phyloP scores from a whole-genome alignment of 163 green algal species.

The Scenedesmus sp. region DNA sequence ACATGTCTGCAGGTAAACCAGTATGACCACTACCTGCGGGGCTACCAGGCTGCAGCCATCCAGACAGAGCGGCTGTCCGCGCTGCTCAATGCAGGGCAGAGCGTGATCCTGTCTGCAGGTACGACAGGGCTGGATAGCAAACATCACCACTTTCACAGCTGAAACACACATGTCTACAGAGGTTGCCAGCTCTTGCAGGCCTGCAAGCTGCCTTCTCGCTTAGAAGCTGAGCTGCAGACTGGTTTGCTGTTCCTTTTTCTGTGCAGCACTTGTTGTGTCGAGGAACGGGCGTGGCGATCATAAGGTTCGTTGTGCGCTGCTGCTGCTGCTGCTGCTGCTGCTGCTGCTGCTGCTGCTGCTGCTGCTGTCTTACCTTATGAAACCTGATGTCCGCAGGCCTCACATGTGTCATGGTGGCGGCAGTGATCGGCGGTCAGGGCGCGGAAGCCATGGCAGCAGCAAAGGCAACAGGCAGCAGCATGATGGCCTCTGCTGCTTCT shows the following conservation, averaged over 20 bases:
- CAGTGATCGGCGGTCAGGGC: conserved; percentile 36
- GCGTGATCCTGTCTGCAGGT: conserved; percentile 45
- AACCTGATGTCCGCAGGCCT: conserved; percentile 33
- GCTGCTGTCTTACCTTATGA: neutral
- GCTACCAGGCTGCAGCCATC: conserved; percentile 82
- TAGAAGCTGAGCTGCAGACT: no score
- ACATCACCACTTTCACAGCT: no score
- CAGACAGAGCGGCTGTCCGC: conserved; percentile 83
- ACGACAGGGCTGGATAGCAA: neutral
- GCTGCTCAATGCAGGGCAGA: conserved; percentile 92
- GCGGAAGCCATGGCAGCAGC: conserved; percentile 18
- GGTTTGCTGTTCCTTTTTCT: neutral
- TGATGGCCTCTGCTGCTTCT: neutral
- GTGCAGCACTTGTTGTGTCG: neutral
- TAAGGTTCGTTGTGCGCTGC: neutral
- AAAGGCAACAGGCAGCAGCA: conserved; percentile 21
- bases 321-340: neutral
- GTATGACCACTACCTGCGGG: conserved; percentile 83
- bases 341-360: neutral
- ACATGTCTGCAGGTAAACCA: conserved; percentile 52
- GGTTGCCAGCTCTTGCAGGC: no score
- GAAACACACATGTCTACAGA: no score
- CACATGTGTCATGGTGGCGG: conserved; percentile 60
- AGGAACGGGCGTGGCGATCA: no score
- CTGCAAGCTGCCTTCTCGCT: no score